Percentiles rank a stretch among this genome's conserved stretches.
phyloP scores from a whole-genome alignment of 176 grass and related monocot genomes.

The Oryza coarctata region DNA sequence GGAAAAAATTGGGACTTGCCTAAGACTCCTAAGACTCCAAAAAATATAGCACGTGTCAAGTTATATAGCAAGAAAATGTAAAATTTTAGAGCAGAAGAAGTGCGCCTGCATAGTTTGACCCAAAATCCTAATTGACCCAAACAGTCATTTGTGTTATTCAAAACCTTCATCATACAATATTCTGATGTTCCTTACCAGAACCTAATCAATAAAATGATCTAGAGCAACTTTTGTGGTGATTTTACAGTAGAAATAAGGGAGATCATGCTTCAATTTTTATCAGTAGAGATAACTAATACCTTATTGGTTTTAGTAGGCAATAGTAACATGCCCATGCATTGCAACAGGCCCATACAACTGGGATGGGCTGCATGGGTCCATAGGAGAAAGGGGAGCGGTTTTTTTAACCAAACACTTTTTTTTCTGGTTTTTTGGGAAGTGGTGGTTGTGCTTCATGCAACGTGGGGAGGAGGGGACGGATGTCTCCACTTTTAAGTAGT shows the following conservation, averaged over 20 bases:
- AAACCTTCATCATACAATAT: neutral
- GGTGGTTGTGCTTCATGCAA: too few species aligned
- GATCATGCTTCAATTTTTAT: neutral
- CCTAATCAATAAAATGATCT: slow-evolving; percentile 1
- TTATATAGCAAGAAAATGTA: slow-evolving; percentile 1
- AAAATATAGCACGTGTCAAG: slow-evolving; percentile 6
- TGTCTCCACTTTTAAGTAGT: too few species aligned
- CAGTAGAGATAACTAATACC: neutral
- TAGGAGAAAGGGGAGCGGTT: too few species aligned
- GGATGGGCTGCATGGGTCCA: too few species aligned
- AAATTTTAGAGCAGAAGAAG: neutral
- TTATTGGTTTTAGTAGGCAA: neutral
- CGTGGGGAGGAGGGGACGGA: too few species aligned
- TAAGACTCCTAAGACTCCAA: neutral
- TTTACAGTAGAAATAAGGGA: slow-evolving; percentile 22
- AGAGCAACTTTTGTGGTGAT: slow-evolving; percentile 10
- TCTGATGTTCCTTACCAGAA: slow-evolving; percentile 2
- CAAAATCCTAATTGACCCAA: neutral
- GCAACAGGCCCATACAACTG: too few species aligned
- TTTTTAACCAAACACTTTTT: too few species aligned
- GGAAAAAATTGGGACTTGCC: neutral
- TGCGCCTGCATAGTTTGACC: slow-evolving; percentile 23
- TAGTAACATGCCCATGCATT: too few species aligned
- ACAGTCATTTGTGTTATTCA: neutral
- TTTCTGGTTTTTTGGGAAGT: too few species aligned